These are phyloP conservation scores for Fusarium tanahbumbuense DNA, from an alignment of 2,329 filamentous ascomycete species.

Conservation along the genomic window DNA sequence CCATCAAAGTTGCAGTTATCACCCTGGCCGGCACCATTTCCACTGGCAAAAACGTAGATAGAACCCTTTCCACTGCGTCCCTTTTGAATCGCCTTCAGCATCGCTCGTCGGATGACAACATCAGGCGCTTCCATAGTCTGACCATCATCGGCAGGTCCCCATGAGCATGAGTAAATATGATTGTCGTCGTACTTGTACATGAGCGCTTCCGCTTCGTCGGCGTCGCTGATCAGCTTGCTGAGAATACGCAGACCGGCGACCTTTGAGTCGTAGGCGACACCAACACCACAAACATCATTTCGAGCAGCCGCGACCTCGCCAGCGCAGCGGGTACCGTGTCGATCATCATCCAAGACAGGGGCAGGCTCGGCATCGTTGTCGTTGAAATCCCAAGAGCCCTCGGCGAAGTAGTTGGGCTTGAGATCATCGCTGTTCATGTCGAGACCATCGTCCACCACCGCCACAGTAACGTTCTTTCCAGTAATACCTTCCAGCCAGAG, in stretches of 20 bases:
- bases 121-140: conserved; percentile 93
- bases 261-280: conserved; percentile 91
- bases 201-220: conserved; percentile 91
- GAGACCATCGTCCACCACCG: conserved; percentile 94
- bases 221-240: conserved; percentile 88
- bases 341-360: conserved; percentile 85
- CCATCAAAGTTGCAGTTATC: conserved; percentile 99
- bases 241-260: conserved; percentile 94
- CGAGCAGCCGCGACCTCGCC: conserved; percentile 93
- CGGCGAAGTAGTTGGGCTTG: conserved; percentile 91
- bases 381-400: conserved; percentile 96
- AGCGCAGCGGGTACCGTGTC: conserved; percentile 92
- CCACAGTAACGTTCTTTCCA: conserved; percentile 87
- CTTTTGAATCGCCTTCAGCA: conserved; percentile 91
- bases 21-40: conserved; percentile 86
- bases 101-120: conserved; percentile 86
- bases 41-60: conserved; percentile 94
- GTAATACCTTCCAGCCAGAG: conserved; percentile 93
- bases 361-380: conserved; percentile 82
- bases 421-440: conserved; percentile 96
- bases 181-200: conserved; percentile 94
- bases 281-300: conserved; percentile 95
- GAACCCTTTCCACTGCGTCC: conserved; percentile 86
- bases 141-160: conserved; percentile 96
- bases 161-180: conserved; percentile 98